These are phyloP conservation scores for Delphinella strobiligena DNA, from an alignment of 2,329 filamentous ascomycete genomes.

Conservation along the genomic window DNA sequence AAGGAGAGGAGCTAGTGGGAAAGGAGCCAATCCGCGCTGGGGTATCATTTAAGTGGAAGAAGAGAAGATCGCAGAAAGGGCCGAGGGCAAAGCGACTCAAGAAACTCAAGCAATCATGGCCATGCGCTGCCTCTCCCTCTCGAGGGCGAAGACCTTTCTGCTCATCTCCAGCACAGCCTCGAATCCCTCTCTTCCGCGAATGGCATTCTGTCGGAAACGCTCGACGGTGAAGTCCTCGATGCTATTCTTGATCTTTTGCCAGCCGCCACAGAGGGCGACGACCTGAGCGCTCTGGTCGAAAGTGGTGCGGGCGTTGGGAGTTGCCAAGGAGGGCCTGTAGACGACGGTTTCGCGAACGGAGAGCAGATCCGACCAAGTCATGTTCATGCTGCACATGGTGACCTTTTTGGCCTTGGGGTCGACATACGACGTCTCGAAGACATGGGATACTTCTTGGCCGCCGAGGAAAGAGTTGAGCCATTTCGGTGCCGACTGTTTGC, in stretches of 20 bases:
- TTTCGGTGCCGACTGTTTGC: slow-evolving; percentile 56
- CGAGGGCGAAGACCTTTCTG: slow-evolving; percentile 79
- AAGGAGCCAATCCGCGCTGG: too few species aligned
- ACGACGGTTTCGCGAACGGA: slow-evolving; percentile 86
- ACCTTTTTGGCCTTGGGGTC: slow-evolving; percentile 73
- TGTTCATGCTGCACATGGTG: slow-evolving; percentile 91
- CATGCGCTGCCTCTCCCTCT: slow-evolving; percentile 51
- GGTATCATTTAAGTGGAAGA: background rate
- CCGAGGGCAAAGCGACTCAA: background rate
- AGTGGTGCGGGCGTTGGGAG: slow-evolving; percentile 50
- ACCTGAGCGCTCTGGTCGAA: slow-evolving; percentile 88
- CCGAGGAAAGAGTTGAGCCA: slow-evolving; percentile 75
- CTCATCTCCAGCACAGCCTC: slow-evolving; percentile 92
- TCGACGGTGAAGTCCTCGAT: slow-evolving; percentile 88
- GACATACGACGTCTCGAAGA: slow-evolving; percentile 94
- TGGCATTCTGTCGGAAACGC: slow-evolving; percentile 82
- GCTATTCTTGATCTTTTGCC: slow-evolving; percentile 92
- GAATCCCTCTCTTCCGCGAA: slow-evolving; percentile 84
- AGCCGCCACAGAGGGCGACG: slow-evolving; percentile 87
- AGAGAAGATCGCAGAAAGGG: background rate
- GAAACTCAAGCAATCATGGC: slow-evolving; percentile 1
- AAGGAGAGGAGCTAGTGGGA: too few species aligned
- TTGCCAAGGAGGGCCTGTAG: slow-evolving; percentile 50
- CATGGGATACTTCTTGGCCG: slow-evolving; percentile 67
- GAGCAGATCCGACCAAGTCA: slow-evolving; percentile 84